Evolutionary conservation across 2,329 filamentous ascomycete species (phyloP).

Genomic region (Verticillium zaregamsianum): DNA sequence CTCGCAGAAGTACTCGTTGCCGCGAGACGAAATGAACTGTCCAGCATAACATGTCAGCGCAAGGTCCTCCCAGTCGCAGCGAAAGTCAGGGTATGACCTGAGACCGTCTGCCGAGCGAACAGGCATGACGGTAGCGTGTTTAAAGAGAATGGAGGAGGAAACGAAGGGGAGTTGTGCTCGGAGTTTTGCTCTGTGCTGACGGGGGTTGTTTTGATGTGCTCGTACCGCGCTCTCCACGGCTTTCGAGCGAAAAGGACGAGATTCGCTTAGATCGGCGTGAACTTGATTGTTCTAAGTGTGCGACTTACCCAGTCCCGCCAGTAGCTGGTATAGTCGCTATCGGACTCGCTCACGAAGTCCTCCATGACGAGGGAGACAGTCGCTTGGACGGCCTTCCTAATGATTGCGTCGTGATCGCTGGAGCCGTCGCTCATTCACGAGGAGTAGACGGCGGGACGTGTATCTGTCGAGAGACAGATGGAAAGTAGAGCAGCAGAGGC

Average conservation of each 20-base stretch:
- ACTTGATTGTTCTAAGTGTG: background rate
- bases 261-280: background rate
- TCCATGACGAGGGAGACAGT: conserved; percentile 60
- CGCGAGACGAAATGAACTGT: conserved; percentile 94
- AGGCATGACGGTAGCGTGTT: background rate
- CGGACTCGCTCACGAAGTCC: conserved; percentile 95
- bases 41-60: background rate
- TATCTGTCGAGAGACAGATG: background rate
- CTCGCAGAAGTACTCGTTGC: conserved; percentile 99
- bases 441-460: background rate
- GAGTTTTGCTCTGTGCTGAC: background rate
- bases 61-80: background rate
- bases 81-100: background rate
- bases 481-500: background rate
- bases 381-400: background rate
- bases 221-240: background rate
- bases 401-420: background rate
- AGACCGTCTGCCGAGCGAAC: background rate
- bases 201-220: background rate
- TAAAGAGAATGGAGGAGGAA: background rate
- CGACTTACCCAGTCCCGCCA: conserved; percentile 96
- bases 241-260: background rate
- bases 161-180: background rate
- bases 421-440: background rate
- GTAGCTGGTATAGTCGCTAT: conserved; percentile 98